phyloP scores from a whole-genome alignment of 1,139 yeast genomes.

The Nematodospora anomalae region DNA sequence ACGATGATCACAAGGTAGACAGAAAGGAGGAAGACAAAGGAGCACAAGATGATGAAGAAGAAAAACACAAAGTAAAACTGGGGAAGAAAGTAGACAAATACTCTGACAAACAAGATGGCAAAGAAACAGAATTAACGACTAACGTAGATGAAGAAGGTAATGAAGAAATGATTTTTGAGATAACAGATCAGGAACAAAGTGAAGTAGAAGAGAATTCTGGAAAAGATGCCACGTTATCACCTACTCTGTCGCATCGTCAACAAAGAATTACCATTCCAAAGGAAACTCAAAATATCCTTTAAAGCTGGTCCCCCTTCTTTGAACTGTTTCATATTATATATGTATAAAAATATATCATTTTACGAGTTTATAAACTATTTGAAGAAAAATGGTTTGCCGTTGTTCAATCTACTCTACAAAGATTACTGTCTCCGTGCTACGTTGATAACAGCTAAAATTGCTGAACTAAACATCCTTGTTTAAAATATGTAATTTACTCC shows the following conservation, averaged over 20 bases:
- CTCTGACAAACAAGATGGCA: slow-evolving; percentile 7
- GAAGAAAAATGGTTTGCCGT: no score
- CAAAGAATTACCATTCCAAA: slow-evolving; percentile 19
- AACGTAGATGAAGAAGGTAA: slow-evolving; percentile 16
- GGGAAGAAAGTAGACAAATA: slow-evolving; percentile 4
- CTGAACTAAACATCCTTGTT: no score
- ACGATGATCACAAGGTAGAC: slow-evolving; percentile 10
- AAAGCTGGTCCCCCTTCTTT: neutral
- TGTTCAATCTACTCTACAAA: no score
- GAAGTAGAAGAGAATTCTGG: slow-evolving; percentile 5
- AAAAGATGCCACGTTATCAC: neutral
- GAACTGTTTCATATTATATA: no score
- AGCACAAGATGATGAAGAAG: slow-evolving; percentile 11
- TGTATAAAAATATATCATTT: no score
- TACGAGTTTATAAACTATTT: no score
- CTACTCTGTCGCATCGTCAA: slow-evolving; percentile 13
- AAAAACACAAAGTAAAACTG: no score
- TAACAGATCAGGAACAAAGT: slow-evolving; percentile 20
- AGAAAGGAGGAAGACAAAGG: slow-evolving; percentile 4
- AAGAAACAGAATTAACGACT: slow-evolving; percentile 7
- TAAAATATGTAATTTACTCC: no score
- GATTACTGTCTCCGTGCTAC: no score
- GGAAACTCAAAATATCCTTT: slow-evolving; percentile 18
- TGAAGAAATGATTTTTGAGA: slow-evolving; percentile 41
- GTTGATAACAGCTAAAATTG: no score